A percentile compares a stretch with the other conserved stretches of the same genome.
Conservation (phyloP, 2,329 filamentous ascomycete genomes). For the Epichloe sp. region DNA sequence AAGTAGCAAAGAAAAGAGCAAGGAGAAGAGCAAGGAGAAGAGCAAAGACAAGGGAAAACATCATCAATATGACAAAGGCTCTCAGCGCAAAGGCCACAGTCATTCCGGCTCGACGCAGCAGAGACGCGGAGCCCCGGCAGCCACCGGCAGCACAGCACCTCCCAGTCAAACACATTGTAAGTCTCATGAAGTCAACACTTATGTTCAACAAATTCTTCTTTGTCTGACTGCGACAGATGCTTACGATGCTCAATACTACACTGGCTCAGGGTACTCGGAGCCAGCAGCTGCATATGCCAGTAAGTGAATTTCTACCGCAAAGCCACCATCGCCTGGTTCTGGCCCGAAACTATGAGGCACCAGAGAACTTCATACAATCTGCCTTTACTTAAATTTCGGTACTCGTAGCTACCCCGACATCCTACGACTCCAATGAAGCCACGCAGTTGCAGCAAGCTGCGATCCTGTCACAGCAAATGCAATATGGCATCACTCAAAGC, state of each 20-base stretch:
- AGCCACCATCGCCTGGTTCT: neutral
- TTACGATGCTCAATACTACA: neutral
- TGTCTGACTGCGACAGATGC: neutral
- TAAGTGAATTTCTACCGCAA: neutral
- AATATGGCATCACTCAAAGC: neutral
- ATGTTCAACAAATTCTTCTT: neutral
- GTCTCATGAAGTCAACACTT: neutral
- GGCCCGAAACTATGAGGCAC: neutral
- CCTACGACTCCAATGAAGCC: neutral
- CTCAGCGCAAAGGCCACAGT: constrained; percentile 1
- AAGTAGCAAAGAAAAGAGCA: neutral
- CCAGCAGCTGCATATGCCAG: neutral
- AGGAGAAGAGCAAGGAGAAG: neutral
- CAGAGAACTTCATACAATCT: too few species aligned
- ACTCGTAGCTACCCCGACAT: neutral
- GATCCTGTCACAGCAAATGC: neutral
- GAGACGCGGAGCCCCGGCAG: neutral
- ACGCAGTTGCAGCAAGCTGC: neutral
- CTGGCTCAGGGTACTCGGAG: neutral
- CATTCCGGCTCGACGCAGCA: neutral
- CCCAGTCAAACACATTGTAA: neutral
- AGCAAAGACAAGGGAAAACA: neutral
- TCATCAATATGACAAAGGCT: neutral
- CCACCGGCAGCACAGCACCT: neutral
- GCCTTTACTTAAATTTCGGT: neutral